Evolutionary conservation across 768 basidiomycete species (phyloP), one percentile per base, ranked within the genome.

Genomic region (Cantharellus cinnabarinus): DNA sequence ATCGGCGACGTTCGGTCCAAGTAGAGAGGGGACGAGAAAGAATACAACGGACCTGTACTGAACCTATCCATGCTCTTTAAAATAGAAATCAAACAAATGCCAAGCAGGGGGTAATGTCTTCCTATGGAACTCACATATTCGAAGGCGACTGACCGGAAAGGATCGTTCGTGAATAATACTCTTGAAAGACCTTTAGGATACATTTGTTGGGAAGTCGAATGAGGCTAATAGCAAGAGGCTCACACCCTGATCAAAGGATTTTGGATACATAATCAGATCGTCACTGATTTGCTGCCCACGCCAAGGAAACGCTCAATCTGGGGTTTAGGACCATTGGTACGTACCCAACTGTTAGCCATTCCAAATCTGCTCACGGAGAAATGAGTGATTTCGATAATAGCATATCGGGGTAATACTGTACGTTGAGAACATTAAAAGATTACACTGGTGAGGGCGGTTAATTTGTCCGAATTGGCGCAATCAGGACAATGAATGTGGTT

Each of bases 51-150:
- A 20, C 66, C 71, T 85, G 84, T 34, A 81, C 70, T 0, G 85
- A 87, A 3, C 85, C 85, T 41, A 88, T 87, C 85, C 84, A 88
- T 50, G 84, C 78, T 51, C 84, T 85, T 61, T 3, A 34, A 29
- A 56, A 61, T 56, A 20, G 44, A 48, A 48, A 48, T 38, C 3
- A 10, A n/a, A 42, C 3, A 15, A 39, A 4, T 37, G 14, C 41
- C 14, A 38, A 50, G 44, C 44, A 48, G 20, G 38, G 1, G 38
- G 37, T 29, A 38, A 34, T 2, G 14, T 29, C 15, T n/a, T n/a
- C n/a, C n/a, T n/a, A n/a, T n/a, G n/a, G 54, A 37, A 10, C 76
- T 61, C 66, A 82, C 82, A 85, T 85, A n/a, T 68, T 74, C 7
- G 84, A 86, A 2, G 83, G 74, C 3, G 76, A 73, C 1, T 73